These are phyloP conservation scores for Prunus salicina DNA, from an alignment of 306 rosid species.

Conservation along the genomic window DNA sequence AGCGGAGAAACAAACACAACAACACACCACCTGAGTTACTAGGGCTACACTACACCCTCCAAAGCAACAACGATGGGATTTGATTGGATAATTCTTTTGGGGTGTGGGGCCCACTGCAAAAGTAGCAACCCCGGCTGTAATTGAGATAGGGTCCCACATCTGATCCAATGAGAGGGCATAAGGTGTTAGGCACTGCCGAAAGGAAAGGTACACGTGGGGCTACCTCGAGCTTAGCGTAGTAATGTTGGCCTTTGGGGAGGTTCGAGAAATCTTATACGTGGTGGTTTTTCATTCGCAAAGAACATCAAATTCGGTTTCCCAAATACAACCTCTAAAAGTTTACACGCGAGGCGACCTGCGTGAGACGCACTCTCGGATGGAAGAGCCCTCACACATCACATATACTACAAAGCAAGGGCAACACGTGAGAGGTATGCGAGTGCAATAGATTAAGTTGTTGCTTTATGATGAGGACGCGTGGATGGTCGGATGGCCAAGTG, in stretches of 20 bases:
- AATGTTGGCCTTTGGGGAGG: constrained; percentile 6
- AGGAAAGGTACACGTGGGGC: constrained; percentile 40
- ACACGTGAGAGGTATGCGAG: neutral
- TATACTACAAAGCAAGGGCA: too few species aligned
- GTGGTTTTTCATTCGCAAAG: constrained; percentile 15
- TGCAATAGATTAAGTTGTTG: neutral
- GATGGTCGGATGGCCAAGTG: constrained; percentile 10
- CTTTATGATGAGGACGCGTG: constrained; percentile 27
- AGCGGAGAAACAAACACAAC: neutral
- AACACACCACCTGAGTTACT: constrained; percentile 24
- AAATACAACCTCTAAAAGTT: rapidly evolving
- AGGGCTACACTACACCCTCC: neutral
- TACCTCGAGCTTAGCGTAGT: constrained; percentile 17
- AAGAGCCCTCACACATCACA: too few species aligned
- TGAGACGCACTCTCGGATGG: neutral
- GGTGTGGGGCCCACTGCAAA: constrained; percentile 12
- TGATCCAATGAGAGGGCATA: constrained; percentile 18
- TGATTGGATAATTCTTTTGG: constrained; percentile 20
- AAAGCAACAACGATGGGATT: constrained; percentile 1
- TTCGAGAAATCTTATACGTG: constrained; percentile 44
- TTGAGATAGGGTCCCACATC: constrained; percentile 28
- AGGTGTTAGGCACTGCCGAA: constrained; percentile 50
- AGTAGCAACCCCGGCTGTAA: constrained; percentile 20
- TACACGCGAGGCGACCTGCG: neutral
- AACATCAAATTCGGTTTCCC: constrained; percentile 1